These are phyloP conservation scores for Lipomyces yamanashiensis DNA, from an alignment of 805 yeast species.

Conservation along the genomic window DNA sequence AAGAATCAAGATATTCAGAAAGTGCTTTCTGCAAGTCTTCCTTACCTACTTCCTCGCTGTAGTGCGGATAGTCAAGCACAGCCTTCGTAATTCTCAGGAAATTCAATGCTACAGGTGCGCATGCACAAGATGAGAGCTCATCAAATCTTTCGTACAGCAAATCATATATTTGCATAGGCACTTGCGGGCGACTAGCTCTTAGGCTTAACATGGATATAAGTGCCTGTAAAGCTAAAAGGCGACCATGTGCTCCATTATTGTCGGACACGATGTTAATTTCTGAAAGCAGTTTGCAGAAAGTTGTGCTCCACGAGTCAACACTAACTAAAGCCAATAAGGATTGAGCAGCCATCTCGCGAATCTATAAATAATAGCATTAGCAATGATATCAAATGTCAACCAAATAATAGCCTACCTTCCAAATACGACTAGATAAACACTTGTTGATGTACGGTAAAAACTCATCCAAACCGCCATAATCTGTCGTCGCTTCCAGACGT, in stretches of 20 bases:
- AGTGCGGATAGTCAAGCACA: not conserved
- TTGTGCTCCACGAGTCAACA: constrained; percentile 43
- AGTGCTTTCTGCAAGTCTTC: not conserved
- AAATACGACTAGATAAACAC: constrained; percentile 59
- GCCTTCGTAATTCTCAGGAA: constrained; percentile 20
- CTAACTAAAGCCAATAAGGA: constrained; percentile 60
- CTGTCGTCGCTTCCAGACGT: constrained; percentile 66
- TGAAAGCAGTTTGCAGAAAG: constrained; percentile 42
- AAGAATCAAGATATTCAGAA: not conserved
- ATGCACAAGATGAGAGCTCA: constrained; percentile 5
- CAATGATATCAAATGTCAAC: not conserved
- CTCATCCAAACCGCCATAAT: constrained; percentile 56
- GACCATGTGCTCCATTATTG: constrained; percentile 65
- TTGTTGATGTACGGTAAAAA: constrained; percentile 56
- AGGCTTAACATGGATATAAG: constrained; percentile 1
- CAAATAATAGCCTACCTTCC: constrained; percentile 57
- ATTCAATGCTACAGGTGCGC: constrained; percentile 18
- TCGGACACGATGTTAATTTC: constrained; percentile 35
- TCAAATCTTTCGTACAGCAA: constrained; percentile 13
- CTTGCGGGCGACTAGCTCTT: not conserved
- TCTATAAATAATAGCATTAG: constrained; percentile 6
- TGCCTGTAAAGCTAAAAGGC: constrained; percentile 53
- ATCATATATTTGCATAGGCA: constrained; percentile 4
- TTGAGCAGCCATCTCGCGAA: constrained; percentile 85
- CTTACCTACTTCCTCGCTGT: not conserved